Conservation (phyloP, 495 filamentous ascomycete species). For the Cudoniella acicularis region DNA sequence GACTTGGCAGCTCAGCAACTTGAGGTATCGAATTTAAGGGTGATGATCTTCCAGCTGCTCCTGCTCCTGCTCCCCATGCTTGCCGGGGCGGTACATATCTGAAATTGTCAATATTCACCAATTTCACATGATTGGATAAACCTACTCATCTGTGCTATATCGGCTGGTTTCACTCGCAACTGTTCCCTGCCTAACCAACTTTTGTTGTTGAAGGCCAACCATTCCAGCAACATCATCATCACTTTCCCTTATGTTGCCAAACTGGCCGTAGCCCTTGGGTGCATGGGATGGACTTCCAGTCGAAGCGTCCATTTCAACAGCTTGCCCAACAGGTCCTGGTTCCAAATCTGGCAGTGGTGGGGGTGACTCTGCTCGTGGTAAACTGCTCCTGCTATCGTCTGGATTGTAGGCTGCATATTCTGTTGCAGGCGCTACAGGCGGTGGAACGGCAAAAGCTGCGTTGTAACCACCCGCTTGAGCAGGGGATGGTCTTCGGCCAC, state of each 20-base stretch:
- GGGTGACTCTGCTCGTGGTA: constrained; percentile 57
- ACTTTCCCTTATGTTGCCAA: constrained; percentile 54
- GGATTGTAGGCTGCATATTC: constrained; percentile 42
- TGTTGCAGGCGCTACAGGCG: constrained; percentile 23
- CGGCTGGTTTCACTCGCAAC: constrained; percentile 59
- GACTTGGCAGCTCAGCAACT: constrained; percentile 29
- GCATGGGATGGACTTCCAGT: constrained; percentile 45
- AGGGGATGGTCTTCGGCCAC: constrained; percentile 11
- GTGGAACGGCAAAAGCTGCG: constrained; percentile 6
- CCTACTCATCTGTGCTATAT: constrained; percentile 76
- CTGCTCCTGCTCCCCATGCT: constrained; percentile 47
- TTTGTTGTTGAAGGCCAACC: constrained; percentile 61
- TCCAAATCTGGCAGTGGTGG: constrained; percentile 59
- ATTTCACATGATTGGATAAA: constrained; percentile 12
- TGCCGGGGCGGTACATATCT: constrained; percentile 65
- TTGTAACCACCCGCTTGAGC: constrained; percentile 6
- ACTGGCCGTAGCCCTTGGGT: constrained; percentile 39
- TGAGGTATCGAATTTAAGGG: constrained; percentile 27
- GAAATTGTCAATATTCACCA: constrained; percentile 27
- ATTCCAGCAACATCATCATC: constrained; percentile 66
- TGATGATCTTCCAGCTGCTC: constrained; percentile 47
- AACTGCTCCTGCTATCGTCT: constrained; percentile 28
- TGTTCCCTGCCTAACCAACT: constrained; percentile 33
- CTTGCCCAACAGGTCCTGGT: constrained; percentile 56
- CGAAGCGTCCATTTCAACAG: constrained; percentile 77